These are phyloP conservation scores for Sclerotiophoma versabilis DNA, from an alignment of 2,329 filamentous ascomycete genomes.

Conservation along the genomic window DNA sequence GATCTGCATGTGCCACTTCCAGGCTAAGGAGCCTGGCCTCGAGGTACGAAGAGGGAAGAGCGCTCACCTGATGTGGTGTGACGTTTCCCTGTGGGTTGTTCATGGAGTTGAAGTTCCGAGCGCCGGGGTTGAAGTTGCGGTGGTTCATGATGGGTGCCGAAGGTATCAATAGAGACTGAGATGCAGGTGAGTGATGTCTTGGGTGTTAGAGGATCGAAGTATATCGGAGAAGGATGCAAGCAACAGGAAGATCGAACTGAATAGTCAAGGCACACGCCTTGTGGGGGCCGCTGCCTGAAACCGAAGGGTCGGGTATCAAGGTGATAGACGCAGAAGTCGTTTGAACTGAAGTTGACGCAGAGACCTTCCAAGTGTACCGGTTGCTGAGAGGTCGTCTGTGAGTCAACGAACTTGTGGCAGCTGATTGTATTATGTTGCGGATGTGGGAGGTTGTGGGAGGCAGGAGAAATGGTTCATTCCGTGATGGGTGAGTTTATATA, in stretches of 20 bases:
- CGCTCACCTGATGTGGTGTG: slow-evolving; percentile 24
- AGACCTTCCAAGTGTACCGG: background rate
- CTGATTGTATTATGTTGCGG: too few species aligned
- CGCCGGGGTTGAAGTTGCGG: slow-evolving; percentile 20
- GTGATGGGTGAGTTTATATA: background rate
- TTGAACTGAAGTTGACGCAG: background rate
- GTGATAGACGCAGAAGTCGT: background rate
- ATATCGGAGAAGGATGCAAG: background rate
- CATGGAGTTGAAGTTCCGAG: slow-evolving; percentile 13
- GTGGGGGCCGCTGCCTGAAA: background rate
- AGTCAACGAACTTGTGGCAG: too few species aligned
- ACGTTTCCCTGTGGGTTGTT: background rate
- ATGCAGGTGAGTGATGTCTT: background rate
- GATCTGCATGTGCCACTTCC: slow-evolving; percentile 21
- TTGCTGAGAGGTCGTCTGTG: background rate
- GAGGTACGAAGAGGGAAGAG: slow-evolving; percentile 21
- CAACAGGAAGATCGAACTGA: background rate
- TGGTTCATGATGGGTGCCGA: background rate
- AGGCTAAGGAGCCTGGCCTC: slow-evolving; percentile 28
- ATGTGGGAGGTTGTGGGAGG: background rate
- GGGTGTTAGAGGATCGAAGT: background rate
- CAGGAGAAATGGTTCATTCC: background rate
- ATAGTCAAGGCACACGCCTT: background rate
- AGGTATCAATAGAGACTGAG: background rate
- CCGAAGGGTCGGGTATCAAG: background rate